Evolutionary conservation across 345 rosid species (phyloP), one percentile per base, ranked within the genome.

Genomic region (Gossypium thurberi): DNA sequence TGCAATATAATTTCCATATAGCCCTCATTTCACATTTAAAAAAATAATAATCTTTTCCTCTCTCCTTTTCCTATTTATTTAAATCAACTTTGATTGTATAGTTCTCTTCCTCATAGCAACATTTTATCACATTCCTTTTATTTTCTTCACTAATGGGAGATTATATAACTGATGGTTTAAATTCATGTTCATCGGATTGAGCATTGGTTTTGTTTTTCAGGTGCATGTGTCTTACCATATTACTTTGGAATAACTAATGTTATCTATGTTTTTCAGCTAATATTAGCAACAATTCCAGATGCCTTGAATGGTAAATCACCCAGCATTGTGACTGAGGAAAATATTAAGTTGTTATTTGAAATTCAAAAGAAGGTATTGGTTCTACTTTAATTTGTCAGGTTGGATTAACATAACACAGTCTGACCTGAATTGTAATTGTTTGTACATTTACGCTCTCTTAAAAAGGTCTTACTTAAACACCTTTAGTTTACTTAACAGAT

Each of bases 331-430:
- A 90, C 98, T 3, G 94, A 93, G 47, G 84, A 84, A 50, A 95
- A 88, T 77, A 90, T 95, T 66, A 91, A 93, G 86, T 85, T 95
- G 76, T 92, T 93, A 70, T 95, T 95, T 76, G 94, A 95, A 58
- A 83, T 95, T 77, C 99, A 95, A 74, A 92, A 87, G 82, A 95
- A 88, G 99, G 99, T 95, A 76, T 15, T 37, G 58, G 9, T 55
- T 78, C 69, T 73, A 46, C 23, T 68, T 55, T 74, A 43, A 10
- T 58, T 44, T 55, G 4, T 69, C 60, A 62, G 47, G 44, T 57
- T 62, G 20, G 25, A 23, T 60, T 51, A 68, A 18, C 69, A 37
- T 50, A 59, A 65, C 53, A 3, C 47, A 26, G 26, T 65, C 44
- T 5, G 58, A 48, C 14, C 20, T 20, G 61, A 28, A 72, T 14